Evolutionary conservation across 2,329 filamentous ascomycete species (phyloP).

Genomic region (Cladosporium sp.): DNA sequence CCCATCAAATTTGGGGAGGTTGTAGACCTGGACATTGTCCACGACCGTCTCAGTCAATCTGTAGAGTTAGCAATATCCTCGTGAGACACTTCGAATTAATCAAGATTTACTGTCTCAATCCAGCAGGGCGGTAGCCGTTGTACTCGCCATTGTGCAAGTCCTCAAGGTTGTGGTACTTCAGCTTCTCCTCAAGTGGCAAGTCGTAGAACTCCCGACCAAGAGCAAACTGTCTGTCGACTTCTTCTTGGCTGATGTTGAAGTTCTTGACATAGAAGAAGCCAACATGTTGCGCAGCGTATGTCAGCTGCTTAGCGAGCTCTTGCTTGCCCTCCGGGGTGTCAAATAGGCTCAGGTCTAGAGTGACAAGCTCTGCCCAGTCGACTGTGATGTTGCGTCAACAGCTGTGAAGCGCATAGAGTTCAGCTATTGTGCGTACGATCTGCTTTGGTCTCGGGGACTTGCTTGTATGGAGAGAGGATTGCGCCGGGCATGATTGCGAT

Average conservation of each 20-base stretch:
- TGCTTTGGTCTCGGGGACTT: slow-evolving; percentile 36
- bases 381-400: slow-evolving; percentile 18
- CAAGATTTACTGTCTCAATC: slow-evolving; percentile 4
- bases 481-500: slow-evolving; percentile 8
- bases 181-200: slow-evolving; percentile 59
- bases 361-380: slow-evolving; percentile 58
- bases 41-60: slow-evolving; percentile 12
- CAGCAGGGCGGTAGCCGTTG: slow-evolving; percentile 28
- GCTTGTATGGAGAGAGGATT: slow-evolving; percentile 30
- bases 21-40: slow-evolving; percentile 63
- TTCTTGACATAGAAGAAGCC: slow-evolving; percentile 66
- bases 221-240: slow-evolving; percentile 62
- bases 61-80: background rate
- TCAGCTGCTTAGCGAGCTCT: slow-evolving; percentile 54
- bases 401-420: background rate
- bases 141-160: slow-evolving; percentile 35
- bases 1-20: slow-evolving; percentile 45
- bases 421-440: slow-evolving; percentile 21
- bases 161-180: slow-evolving; percentile 48
- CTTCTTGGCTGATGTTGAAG: slow-evolving; percentile 61
- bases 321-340: slow-evolving; percentile 57
- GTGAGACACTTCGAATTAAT: background rate
- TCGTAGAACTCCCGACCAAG: slow-evolving; percentile 61
- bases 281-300: slow-evolving; percentile 50
- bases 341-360: slow-evolving; percentile 58